Base-by-base conservation (phyloP, 371 early-diverging fungal species). In the Mortierella sp. region DNA sequence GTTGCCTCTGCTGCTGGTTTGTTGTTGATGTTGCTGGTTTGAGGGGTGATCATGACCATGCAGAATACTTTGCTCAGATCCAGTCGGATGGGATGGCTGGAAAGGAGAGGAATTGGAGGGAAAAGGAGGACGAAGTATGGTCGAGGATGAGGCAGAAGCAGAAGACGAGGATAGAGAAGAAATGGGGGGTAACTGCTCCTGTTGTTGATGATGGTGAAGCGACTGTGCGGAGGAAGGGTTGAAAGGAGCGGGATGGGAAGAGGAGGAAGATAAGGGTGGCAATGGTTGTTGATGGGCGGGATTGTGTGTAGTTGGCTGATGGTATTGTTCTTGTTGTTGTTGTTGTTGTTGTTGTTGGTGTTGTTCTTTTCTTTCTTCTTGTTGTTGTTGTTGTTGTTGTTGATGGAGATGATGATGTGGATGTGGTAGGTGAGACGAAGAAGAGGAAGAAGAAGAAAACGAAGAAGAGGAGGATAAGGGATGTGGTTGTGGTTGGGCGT, bases 321-420 rank as follows among this genome's bases (percentile, higher is more conserved):
- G 44, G 44, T 57, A 44, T 48, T 65, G 77, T 74, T n/a, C n/a
- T n/a, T n/a, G n/a, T 44, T 63, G 44, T n/a, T 57, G 45, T 42
- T 65, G 77, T 70, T 75, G 78, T 6, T 71, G 34, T n/a, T 78
- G 76, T 68, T 70, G 80, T 9, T 80, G 72, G 50, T 80, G 72
- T 72, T 60, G 50, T 44, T 76, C 72, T 48, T 48, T 8, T 42
- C n/a, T 42, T 34, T n/a, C n/a, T n/a, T n/a, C n/a, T n/a, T n/a
- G n/a, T 44, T 63, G 44, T n/a, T 57, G 45, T 42, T 65, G 77
- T 70, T 75, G 78, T 6, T 71, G 34, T n/a, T 78, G 76, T 68
- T 70, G 80, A 8, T 80, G 72, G 50, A 42, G 50, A 26, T 76
- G 72, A 14, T 28, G 38, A 14, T 63, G 72, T 60, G 34, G 60